Evolutionary conservation across 352 stramenopile genomes (phyloP).

Genomic region (Phytophthora kernoviae): DNA sequence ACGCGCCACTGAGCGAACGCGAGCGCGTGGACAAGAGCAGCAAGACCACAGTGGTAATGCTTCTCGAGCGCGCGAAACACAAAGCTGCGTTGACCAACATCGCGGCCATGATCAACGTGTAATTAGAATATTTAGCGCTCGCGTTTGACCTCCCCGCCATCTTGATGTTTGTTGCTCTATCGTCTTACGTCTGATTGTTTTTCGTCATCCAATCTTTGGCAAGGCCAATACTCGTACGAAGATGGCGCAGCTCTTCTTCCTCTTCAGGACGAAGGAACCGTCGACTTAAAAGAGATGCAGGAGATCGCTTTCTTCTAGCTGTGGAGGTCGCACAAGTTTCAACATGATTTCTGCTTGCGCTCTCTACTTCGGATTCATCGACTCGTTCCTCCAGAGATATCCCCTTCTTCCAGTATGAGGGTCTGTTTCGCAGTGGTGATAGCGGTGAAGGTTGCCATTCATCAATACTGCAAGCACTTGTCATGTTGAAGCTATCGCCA

Average conservation of each 20-base stretch:
- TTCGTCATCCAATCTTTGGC: conserved; percentile 70
- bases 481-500: neutral
- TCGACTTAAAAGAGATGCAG: conserved; percentile 21
- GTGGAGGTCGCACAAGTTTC: neutral
- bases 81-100: conserved; percentile 81
- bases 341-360: neutral
- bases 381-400: conserved; percentile 45
- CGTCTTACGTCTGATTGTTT: conserved; percentile 5
- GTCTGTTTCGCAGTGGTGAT: conserved; percentile 50
- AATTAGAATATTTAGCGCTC: conserved; percentile 65
- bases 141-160: conserved; percentile 13
- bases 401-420: conserved; percentile 59
- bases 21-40: conserved; percentile 59
- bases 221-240: conserved; percentile 65
- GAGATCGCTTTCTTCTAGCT: neutral
- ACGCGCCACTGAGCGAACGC: conserved; percentile 68
- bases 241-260: conserved; percentile 48
- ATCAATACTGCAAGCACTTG: neutral
- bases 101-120: conserved; percentile 84
- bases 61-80: conserved; percentile 80
- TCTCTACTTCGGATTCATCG: neutral
- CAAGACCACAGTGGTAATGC: conserved; percentile 79
- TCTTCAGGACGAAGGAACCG: conserved; percentile 69
- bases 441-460: conserved; percentile 44
- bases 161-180: neutral